Percentiles rank a stretch among this genome's conserved stretches.
These are phyloP conservation scores for Phytopythium ostracodes DNA, from an alignment of 352 stramenopile genomes.

Conservation along the genomic window DNA sequence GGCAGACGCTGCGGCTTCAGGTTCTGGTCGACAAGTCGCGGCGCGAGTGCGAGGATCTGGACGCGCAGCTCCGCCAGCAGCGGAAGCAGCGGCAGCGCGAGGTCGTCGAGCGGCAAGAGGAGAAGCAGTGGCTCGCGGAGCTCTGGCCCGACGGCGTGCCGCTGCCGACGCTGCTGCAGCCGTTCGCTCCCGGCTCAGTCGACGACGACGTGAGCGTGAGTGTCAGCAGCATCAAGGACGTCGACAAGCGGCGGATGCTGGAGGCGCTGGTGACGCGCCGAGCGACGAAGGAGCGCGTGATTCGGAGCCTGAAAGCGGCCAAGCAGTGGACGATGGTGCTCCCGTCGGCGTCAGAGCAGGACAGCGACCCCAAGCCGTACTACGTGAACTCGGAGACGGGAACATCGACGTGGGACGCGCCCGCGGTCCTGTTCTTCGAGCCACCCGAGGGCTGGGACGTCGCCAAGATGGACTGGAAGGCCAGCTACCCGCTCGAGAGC, in stretches of 20 bases:
- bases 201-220: conserved; percentile 5
- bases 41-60: neutral
- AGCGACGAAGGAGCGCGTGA: conserved; percentile 33
- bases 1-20: neutral
- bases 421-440: conserved; percentile 55
- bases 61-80: neutral
- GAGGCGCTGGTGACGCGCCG: conserved; percentile 35
- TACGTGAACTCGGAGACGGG: conserved; percentile 54
- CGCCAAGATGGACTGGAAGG: conserved; percentile 53
- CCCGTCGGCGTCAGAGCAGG: conserved; percentile 9
- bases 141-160: conserved; percentile 61
- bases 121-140: conserved; percentile 57
- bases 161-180: conserved; percentile 51
- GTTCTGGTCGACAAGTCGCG: neutral
- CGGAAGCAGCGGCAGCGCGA: conserved; percentile 27
- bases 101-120: conserved; percentile 39
- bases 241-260: conserved; percentile 24
- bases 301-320: conserved; percentile 32
- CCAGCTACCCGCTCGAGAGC: conserved; percentile 38
- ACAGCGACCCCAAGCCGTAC: conserved; percentile 35
- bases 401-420: conserved; percentile 51
- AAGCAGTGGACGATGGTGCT: conserved; percentile 54
- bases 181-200: conserved; percentile 9
- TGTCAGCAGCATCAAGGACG: conserved; percentile 22
- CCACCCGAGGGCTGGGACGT: conserved; percentile 49